Evolutionary conservation across 2,329 filamentous ascomycete species (phyloP), one percentile per base, ranked within the genome.

Genomic region (Colletotrichum sp.): DNA sequence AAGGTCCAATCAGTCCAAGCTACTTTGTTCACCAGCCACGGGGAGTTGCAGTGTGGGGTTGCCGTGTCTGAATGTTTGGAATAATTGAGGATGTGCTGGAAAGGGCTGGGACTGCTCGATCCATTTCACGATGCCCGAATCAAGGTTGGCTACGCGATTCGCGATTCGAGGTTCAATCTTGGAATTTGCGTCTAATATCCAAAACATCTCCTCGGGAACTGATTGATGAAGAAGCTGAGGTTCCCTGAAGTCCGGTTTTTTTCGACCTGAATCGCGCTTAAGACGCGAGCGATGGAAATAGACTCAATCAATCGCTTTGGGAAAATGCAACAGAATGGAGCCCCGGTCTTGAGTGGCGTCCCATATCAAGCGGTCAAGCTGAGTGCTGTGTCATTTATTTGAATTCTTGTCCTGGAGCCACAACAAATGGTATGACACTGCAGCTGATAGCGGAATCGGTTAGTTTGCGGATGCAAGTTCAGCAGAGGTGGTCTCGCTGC

Each of bases 381-480:
- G 28, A 72, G 30, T 66, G 55, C 69, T 71, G 68, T 67, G 55
- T 57, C 68, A 62, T 71, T 12, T 30, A 59, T 18, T 52, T 26
- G n/a, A 34, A 64, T 49, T 36, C 63, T 28, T 52, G 70, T 64
- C 24, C 64, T 59, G 32, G 57, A 39, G 49, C 73, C 57, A 68
- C 73, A 59, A 15, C 26, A 39, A 67, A 65, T 68, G 73, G 44
- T 24, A 68, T 59, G 63, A 72, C 30, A 69, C 72, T 73, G 73
- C 73, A 76, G 73, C 64, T 75, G 52, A 49, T 21, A 72, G 65
- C 73, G 44, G 66, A 76, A 36, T 21, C 34, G 71, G 75, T 66
- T 76, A 76, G 66, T 34, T 60, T 62, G 36, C 21, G 28, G 12
- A 67, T 68, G 69, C 69, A 73, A 18, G 30, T 34, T 59, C 10